phyloP scores from a whole-genome alignment of 257 asterid genomes.

The Scutellaria baicalensis region DNA sequence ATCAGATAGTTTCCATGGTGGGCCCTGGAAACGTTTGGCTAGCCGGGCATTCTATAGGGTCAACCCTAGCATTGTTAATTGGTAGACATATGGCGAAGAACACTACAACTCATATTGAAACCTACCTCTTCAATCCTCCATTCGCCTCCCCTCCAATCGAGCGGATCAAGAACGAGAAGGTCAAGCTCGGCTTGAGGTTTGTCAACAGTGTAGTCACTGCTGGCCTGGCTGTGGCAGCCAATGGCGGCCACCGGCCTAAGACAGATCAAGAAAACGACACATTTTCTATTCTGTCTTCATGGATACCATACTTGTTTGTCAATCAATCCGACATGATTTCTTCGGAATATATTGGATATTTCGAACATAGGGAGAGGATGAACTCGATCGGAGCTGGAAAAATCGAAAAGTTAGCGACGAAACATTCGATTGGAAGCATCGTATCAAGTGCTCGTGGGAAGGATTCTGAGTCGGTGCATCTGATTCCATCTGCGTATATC shows the following conservation, averaged over 20 bases:
- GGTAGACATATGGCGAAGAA: slow-evolving; percentile 43
- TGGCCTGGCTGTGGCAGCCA: slow-evolving; percentile 46
- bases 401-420: slow-evolving; percentile 46
- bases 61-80: slow-evolving; percentile 44
- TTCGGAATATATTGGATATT: slow-evolving; percentile 54
- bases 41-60: slow-evolving; percentile 58
- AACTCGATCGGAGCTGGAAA: slow-evolving; percentile 36
- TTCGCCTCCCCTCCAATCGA: slow-evolving; percentile 58
- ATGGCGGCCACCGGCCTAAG: slow-evolving; percentile 1
- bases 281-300: slow-evolving; percentile 30
- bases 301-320: slow-evolving; percentile 59
- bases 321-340: slow-evolving; percentile 47
- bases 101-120: slow-evolving; percentile 29
- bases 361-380: slow-evolving; percentile 55
- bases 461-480: slow-evolving; percentile 44
- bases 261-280: slow-evolving; percentile 12
- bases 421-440: slow-evolving; percentile 51
- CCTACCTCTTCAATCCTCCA: slow-evolving; percentile 70
- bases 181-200: slow-evolving; percentile 43
- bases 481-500: slow-evolving; percentile 54
- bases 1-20: neutral
- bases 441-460: slow-evolving; percentile 36
- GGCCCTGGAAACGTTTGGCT: slow-evolving; percentile 43
- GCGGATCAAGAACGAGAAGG: slow-evolving; percentile 37
- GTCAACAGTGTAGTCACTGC: slow-evolving; percentile 48